Evolutionary conservation across 176 grass and related monocot species (phyloP).

Genomic region (Musa itinerans): DNA sequence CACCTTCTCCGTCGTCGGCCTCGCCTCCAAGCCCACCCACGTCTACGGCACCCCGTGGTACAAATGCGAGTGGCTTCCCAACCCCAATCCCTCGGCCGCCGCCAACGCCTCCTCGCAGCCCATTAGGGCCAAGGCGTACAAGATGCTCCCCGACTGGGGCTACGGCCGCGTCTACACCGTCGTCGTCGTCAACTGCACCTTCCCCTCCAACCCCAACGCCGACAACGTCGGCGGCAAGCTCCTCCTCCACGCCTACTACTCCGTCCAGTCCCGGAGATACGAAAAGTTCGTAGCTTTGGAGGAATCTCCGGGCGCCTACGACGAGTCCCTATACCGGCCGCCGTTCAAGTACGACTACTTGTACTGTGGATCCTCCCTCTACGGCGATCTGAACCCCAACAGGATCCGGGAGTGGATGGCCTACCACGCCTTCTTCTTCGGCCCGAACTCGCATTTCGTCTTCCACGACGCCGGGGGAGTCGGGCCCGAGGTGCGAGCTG

Average conservation of each 20-base stretch:
- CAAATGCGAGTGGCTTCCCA: conserved; percentile 63
- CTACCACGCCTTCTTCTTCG: conserved; percentile 86
- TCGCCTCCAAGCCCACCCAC: conserved; percentile 84
- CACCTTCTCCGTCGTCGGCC: conserved; percentile 69
- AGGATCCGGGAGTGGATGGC: conserved; percentile 90
- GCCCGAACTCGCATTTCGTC: conserved; percentile 66
- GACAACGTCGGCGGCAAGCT: conserved; percentile 59
- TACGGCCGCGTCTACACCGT: conserved; percentile 95
- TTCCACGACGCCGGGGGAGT: conserved; percentile 89
- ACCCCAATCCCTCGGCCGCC: conserved; percentile 10
- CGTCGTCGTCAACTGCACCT: conserved; percentile 95
- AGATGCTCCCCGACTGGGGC: conserved; percentile 97
- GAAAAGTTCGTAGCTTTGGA: conserved; percentile 68
- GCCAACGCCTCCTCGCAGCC: background rate
- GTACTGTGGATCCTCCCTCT: conserved; percentile 87
- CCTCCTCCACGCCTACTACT: conserved; percentile 70
- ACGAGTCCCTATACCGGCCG: conserved; percentile 44
- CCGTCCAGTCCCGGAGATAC: conserved; percentile 17
- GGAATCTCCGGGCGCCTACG: conserved; percentile 48
- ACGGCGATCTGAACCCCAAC: conserved; percentile 52
- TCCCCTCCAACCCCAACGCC: conserved; percentile 47
- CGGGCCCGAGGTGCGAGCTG: conserved; percentile 44
- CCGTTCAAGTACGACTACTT: conserved; percentile 74
- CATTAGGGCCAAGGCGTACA: conserved; percentile 53
- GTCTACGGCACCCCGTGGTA: conserved; percentile 78